A percentile compares a stretch with the other conserved stretches of the same genome.
These are phyloP conservation scores for Colletotrichum sansevieriae DNA, from an alignment of 2,329 filamentous ascomycete species.

Conservation along the genomic window DNA sequence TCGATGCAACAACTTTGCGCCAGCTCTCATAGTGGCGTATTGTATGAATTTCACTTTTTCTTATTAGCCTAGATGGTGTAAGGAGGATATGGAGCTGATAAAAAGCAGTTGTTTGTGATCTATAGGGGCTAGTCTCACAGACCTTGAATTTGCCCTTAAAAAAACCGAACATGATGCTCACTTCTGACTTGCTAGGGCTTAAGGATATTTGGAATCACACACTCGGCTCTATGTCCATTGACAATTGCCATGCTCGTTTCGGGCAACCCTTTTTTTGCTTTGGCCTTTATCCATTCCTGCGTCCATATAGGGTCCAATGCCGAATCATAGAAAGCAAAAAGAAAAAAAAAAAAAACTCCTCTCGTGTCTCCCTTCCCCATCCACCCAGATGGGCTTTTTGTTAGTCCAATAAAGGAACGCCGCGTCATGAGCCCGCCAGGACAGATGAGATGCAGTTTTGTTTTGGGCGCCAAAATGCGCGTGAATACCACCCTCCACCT, in stretches of 20 bases:
- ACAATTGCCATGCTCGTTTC: conserved; percentile 9
- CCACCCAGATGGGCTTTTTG: not conserved
- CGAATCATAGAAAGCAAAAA: not conserved
- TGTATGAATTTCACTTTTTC: conserved; percentile 25
- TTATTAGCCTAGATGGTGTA: conserved; percentile 38
- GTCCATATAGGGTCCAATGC: not conserved
- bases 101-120: conserved; percentile 37
- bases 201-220: not conserved
- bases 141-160: conserved; percentile 32
- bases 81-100: conserved; percentile 34
- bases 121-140: conserved; percentile 37
- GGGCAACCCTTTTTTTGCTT: not conserved
- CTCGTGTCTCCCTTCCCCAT: not conserved
- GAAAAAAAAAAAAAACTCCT: not conserved
- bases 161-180: not conserved
- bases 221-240: conserved; percentile 3
- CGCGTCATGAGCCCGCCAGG: conserved; percentile 14
- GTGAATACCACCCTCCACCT: not conserved
- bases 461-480: conserved; percentile 33
- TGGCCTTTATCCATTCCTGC: conserved; percentile 19
- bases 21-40: not conserved
- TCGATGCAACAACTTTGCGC: conserved; percentile 15
- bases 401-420: conserved; percentile 31
- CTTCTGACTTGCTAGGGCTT: not conserved
- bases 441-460: conserved; percentile 28